Conservation (phyloP, 139 green algal genomes). For the Diplosphaera chodatii region DNA sequence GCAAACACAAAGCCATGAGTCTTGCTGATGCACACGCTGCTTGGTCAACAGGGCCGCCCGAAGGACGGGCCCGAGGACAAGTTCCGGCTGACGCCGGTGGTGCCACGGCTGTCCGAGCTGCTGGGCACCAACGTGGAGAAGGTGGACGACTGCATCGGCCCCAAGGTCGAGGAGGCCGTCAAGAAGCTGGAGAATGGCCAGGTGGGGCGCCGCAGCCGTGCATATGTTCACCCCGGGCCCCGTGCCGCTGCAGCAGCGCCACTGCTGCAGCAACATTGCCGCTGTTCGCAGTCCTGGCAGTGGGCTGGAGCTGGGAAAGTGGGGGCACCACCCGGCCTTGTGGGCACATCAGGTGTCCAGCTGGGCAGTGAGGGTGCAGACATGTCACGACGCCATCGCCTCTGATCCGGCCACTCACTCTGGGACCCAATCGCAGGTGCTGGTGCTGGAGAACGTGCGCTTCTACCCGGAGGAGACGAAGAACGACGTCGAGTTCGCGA, state of each 20-base stretch:
- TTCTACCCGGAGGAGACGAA: constrained; percentile 99
- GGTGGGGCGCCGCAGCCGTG: constrained; percentile 29
- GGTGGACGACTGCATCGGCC: constrained; percentile 94
- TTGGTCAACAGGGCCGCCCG: constrained; percentile 86
- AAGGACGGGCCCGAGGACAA: constrained; percentile 97
- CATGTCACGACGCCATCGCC: too few relatives aligned
- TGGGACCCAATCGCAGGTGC: constrained; percentile 34
- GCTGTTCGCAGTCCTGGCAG: too few relatives aligned
- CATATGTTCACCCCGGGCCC: too few relatives aligned
- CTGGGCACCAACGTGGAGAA: constrained; percentile 84
- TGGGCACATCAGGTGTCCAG: too few relatives aligned
- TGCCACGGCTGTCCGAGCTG: constrained; percentile 78
- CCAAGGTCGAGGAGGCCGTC: constrained; percentile 71
- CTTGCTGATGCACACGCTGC: too few relatives aligned
- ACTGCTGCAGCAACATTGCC: too few relatives aligned
- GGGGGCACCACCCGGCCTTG: too few relatives aligned
- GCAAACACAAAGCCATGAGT: too few relatives aligned
- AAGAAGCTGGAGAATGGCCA: constrained; percentile 69
- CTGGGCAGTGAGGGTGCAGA: too few relatives aligned
- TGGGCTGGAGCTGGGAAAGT: too few relatives aligned
- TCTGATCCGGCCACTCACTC: too few relatives aligned
- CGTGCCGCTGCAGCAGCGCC: too few relatives aligned
- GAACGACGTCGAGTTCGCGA: constrained; percentile 89
- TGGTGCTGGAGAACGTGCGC: constrained; percentile 92
- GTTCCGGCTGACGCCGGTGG: constrained; percentile 52